phyloP scores from a whole-genome alignment of 805 yeast genomes.

The Saturnispora hagleri region DNA sequence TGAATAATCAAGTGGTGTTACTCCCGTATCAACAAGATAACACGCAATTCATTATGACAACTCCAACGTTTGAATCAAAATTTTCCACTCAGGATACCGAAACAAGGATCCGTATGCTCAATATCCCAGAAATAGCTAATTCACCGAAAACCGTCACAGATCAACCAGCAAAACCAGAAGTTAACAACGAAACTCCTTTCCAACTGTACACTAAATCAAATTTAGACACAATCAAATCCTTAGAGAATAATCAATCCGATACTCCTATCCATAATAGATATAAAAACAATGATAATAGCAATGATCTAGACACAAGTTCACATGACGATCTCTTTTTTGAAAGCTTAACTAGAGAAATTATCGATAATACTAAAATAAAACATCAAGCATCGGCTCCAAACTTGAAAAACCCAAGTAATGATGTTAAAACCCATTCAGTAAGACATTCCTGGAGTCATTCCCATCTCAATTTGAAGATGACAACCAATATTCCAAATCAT shows the following conservation, averaged over 20 bases:
- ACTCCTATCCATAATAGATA: background rate
- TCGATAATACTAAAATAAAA: background rate
- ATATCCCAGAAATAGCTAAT: conserved; percentile 6
- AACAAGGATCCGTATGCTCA: background rate
- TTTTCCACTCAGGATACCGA: background rate
- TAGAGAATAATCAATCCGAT: background rate
- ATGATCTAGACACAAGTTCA: background rate
- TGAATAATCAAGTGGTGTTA: background rate
- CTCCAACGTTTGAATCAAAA: background rate
- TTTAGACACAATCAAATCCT: background rate
- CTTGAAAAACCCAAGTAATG: background rate
- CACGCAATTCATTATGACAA: background rate
- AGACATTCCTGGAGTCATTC: conserved; percentile 5
- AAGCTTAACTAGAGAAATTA: conserved; percentile 3
- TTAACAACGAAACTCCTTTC: background rate
- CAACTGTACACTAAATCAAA: background rate
- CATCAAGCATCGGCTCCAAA: conserved; percentile 6
- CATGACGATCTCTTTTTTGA: background rate
- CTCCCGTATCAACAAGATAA: background rate
- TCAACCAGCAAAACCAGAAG: background rate
- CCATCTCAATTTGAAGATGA: background rate
- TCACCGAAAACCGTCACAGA: background rate
- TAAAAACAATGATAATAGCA: background rate
- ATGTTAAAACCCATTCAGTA: background rate
- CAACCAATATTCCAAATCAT: background rate